Conservation (phyloP, 2,329 filamentous ascomycete species). For the Aspergillus fumigatiaffinis region DNA sequence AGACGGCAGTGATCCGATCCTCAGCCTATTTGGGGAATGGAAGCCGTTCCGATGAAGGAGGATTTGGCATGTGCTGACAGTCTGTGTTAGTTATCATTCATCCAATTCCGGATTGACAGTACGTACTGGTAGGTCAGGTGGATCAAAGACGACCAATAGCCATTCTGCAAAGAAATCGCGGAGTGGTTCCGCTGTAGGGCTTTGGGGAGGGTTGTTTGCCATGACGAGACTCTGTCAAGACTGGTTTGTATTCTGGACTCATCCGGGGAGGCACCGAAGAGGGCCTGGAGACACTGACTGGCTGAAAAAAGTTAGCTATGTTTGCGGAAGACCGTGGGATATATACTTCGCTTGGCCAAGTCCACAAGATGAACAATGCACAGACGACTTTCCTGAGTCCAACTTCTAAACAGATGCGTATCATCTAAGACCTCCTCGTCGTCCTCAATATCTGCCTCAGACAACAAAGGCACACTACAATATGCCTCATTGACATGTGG, state of each 20-base stretch:
- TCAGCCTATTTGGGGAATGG: background rate
- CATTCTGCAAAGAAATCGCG: background rate
- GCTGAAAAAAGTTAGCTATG: background rate
- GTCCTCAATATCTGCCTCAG: conserved; percentile 3
- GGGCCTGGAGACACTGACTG: background rate
- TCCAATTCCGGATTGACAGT: background rate
- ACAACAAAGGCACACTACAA: background rate
- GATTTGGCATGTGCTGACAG: background rate
- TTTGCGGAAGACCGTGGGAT: background rate
- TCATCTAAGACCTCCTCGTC: background rate
- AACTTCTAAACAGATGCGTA: background rate
- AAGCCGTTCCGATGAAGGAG: conserved; percentile 2
- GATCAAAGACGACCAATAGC: background rate
- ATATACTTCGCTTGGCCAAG: background rate
- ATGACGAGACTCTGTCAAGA: background rate
- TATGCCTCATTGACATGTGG: conserved; percentile 9
- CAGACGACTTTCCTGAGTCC: background rate
- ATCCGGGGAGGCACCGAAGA: background rate
- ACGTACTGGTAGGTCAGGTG: background rate
- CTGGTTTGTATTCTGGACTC: background rate
- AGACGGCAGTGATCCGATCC: background rate
- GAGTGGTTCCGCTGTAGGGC: background rate
- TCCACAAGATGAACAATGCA: background rate
- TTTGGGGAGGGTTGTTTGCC: background rate
- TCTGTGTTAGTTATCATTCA: background rate